Percentiles rank a stretch among this genome's conserved stretches.
phyloP scores from a whole-genome alignment of 257 asterid genomes.

The Penstemon newberryi region DNA sequence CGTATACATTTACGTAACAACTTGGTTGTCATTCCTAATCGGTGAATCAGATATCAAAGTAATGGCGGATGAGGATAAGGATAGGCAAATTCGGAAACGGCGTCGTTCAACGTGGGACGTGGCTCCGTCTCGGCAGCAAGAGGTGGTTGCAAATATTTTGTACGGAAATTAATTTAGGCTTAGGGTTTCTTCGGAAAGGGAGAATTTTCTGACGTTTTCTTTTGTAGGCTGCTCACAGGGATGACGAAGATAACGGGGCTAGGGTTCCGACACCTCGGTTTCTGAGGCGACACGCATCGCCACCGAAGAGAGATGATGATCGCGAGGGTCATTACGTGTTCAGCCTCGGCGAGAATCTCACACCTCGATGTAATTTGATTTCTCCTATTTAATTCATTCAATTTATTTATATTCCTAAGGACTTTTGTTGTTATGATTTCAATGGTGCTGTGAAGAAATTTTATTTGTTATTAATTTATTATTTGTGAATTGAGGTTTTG shows the following conservation, averaged over 20 bases:
- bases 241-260: constrained; percentile 40
- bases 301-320: constrained; percentile 74
- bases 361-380: constrained; percentile 61
- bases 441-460: neutral
- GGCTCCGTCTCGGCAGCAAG: constrained; percentile 43
- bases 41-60: constrained; percentile 25
- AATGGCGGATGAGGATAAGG: constrained; percentile 45
- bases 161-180: constrained; percentile 24
- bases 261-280: constrained; percentile 36
- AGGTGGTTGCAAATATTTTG: constrained; percentile 33
- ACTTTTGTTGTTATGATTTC: neutral
- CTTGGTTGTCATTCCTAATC: constrained; percentile 1
- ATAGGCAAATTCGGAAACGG: constrained; percentile 47
- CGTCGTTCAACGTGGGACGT: constrained; percentile 69
- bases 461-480: neutral
- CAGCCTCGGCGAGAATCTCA: constrained; percentile 77
- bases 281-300: constrained; percentile 51
- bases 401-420: neutral
- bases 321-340: constrained; percentile 73
- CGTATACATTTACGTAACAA: neutral
- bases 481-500: neutral
- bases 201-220: neutral
- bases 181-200: constrained; percentile 27
- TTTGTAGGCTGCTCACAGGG: constrained; percentile 38
- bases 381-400: neutral